These are phyloP conservation scores for Kalanchoe fedtschenkoi DNA, from an alignment of 164 flowering plant species.

Conservation along the genomic window DNA sequence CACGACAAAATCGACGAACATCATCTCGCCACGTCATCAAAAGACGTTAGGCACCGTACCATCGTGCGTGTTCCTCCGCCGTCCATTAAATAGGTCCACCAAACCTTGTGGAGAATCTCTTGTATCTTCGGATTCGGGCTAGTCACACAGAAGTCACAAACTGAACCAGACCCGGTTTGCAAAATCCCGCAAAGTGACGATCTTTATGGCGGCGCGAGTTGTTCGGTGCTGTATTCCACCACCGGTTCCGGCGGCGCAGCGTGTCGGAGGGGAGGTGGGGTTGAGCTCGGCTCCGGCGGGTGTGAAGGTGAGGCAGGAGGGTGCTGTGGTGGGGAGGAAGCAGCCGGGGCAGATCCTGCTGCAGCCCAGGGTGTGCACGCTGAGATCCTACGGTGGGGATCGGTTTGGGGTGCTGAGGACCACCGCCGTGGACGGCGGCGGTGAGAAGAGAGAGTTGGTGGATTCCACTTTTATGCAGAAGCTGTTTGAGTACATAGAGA, in stretches of 20 bases:
- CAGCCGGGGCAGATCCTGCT: constrained; percentile 54
- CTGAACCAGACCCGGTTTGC: neutral
- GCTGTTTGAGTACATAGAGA: constrained; percentile 73
- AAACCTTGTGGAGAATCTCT: neutral
- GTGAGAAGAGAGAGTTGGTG: constrained; percentile 15
- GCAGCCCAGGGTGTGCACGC: constrained; percentile 77
- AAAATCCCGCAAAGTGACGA: neutral
- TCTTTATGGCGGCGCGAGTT: constrained; percentile 26
- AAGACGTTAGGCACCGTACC: neutral
- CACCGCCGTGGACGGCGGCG: constrained; percentile 12
- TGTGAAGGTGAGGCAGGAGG: constrained; percentile 11
- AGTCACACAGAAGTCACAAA: neutral
- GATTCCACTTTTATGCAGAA: constrained; percentile 54
- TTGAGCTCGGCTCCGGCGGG: constrained; percentile 7
- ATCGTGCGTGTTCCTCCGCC: constrained; percentile 6
- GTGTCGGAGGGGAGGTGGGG: constrained; percentile 9
- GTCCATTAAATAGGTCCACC: neutral
- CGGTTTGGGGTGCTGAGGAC: constrained; percentile 28
- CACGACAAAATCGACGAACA: too few relatives aligned
- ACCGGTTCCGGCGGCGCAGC: constrained; percentile 11
- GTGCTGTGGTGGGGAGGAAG: constrained; percentile 16
- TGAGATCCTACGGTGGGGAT: constrained; percentile 63
- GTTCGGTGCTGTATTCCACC: constrained; percentile 22
- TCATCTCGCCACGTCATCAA: too few relatives aligned
- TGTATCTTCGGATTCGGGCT: neutral